Evolutionary conservation across 257 asterid genomes (phyloP).

Genomic region (Ligustrum vulgare): DNA sequence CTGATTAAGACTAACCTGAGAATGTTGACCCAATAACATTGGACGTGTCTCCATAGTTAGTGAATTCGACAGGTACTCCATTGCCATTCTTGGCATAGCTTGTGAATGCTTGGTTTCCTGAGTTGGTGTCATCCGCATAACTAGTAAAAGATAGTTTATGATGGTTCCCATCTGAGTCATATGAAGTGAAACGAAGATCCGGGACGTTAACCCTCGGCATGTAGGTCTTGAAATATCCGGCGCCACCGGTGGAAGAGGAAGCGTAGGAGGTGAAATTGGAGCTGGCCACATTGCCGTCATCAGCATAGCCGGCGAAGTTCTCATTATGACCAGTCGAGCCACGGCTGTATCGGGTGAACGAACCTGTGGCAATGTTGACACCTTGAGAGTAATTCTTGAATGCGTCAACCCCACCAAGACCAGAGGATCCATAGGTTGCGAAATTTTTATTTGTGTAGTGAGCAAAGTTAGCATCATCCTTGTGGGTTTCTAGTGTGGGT

Average conservation of each 20-base stretch:
- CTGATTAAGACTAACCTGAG: neutral
- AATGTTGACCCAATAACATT: conserved; percentile 72
- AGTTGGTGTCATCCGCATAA: conserved; percentile 65
- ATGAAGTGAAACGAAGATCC: conserved; percentile 62
- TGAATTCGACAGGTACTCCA: conserved; percentile 50
- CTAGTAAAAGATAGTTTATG: conserved; percentile 60
- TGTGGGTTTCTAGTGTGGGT: conserved; percentile 17
- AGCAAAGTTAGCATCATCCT: conserved; percentile 51
- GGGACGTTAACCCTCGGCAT: conserved; percentile 75
- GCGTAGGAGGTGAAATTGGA: conserved; percentile 75
- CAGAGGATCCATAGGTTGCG: conserved; percentile 51
- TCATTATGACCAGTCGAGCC: conserved; percentile 59
- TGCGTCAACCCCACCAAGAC: conserved; percentile 53
- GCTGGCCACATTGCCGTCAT: conserved; percentile 67
- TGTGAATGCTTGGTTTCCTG: conserved; percentile 61
- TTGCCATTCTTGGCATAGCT: conserved; percentile 69
- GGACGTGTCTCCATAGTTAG: conserved; percentile 61
- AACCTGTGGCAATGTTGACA: conserved; percentile 54
- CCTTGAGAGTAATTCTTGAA: conserved; percentile 80
- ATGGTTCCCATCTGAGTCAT: conserved; percentile 58
- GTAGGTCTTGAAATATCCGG: conserved; percentile 61
- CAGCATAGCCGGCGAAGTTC: conserved; percentile 59
- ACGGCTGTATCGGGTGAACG: conserved; percentile 62
- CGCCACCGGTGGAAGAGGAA: conserved; percentile 56
- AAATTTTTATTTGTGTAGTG: conserved; percentile 58